These are phyloP conservation scores for Mycena capillaripes DNA, from an alignment of 768 basidiomycete genomes.

Conservation along the genomic window DNA sequence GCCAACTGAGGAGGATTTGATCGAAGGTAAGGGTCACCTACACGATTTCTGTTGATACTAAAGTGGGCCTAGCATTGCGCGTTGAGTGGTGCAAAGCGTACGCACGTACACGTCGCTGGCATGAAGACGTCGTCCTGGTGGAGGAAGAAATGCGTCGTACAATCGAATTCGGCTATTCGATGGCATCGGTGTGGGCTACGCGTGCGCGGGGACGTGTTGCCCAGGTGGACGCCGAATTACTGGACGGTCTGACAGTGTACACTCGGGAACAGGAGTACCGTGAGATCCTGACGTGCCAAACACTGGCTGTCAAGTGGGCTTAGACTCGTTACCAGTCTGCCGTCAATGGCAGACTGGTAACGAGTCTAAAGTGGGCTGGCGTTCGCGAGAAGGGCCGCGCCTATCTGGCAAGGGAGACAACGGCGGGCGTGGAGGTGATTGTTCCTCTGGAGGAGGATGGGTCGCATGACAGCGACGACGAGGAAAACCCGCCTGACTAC, in stretches of 20 bases:
- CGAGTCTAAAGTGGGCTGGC: not conserved
- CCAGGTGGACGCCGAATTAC: not conserved
- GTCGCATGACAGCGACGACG: not conserved
- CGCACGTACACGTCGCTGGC: not conserved
- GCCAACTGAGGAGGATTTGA: not conserved
- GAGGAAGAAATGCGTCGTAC: not conserved
- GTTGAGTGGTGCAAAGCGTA: not conserved
- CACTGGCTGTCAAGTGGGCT: not conserved
- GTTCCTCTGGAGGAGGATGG: not conserved
- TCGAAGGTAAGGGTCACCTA: not conserved
- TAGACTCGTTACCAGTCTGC: too few species aligned
- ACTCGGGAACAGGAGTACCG: not conserved
- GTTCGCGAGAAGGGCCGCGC: not conserved
- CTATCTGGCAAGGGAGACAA: not conserved
- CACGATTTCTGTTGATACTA: too few species aligned
- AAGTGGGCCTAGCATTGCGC: not conserved
- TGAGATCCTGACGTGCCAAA: not conserved
- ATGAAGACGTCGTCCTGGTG: not conserved
- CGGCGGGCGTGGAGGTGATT: not conserved
- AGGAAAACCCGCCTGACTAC: not conserved
- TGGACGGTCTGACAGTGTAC: not conserved
- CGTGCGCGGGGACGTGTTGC: not conserved
- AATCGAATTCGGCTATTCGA: not conserved
- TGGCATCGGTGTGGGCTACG: not conserved
- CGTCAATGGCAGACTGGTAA: too few species aligned